phyloP scores from a whole-genome alignment of 1,284 basidiomycete genomes.

The Trametes pubescens region DNA sequence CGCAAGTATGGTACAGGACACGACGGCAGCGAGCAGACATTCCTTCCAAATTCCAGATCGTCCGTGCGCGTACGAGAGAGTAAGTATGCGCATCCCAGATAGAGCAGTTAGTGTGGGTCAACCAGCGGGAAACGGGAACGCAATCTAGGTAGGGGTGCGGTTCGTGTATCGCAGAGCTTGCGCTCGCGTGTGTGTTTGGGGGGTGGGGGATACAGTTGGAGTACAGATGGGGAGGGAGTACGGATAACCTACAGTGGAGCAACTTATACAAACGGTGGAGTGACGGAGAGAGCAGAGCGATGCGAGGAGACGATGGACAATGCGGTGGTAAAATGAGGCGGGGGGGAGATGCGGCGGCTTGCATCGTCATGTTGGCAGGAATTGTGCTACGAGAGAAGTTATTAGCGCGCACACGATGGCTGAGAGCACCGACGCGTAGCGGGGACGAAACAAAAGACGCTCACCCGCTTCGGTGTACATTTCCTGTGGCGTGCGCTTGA shows the following conservation, averaged over 20 bases:
- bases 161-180: neutral
- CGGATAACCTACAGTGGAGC: conserved; percentile 27
- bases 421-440: neutral
- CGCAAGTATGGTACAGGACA: too few relatives aligned
- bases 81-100: neutral
- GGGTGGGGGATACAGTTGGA: neutral
- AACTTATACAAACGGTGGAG: neutral
- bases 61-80: neutral
- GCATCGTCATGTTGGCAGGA: conserved; percentile 40
- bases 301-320: conserved; percentile 19
- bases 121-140: neutral
- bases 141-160: conserved; percentile 3
- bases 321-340: conserved; percentile 10
- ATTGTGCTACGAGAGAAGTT: conserved; percentile 28
- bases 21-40: neutral
- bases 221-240: neutral
- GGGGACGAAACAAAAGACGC: conserved; percentile 18
- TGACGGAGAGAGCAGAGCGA: conserved; percentile 7
- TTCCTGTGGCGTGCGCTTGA: conserved; percentile 56
- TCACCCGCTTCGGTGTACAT: conserved; percentile 50
- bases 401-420: neutral
- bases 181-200: neutral
- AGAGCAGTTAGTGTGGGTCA: neutral
- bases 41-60: neutral
- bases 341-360: neutral